Conservation (phyloP, 768 basidiomycete species). For the Termitomyces sp. region DNA sequence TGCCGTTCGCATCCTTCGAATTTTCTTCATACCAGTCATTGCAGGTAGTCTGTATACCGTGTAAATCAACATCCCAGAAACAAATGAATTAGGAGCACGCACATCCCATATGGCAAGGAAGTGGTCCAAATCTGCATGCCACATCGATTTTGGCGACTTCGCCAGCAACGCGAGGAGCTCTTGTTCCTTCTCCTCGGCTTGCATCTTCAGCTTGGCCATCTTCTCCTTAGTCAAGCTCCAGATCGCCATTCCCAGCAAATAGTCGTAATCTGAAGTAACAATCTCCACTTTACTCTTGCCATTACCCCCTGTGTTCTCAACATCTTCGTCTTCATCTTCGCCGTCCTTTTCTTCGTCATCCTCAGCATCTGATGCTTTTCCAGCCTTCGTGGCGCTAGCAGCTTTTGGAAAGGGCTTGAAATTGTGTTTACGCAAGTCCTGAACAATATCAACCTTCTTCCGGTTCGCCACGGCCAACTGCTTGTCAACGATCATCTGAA, state of each 20-base stretch:
- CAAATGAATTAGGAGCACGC: constrained; percentile 21
- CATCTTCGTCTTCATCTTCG: constrained; percentile 32
- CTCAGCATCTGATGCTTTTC: constrained; percentile 56
- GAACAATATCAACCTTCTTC: constrained; percentile 82
- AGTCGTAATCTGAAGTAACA: constrained; percentile 74
- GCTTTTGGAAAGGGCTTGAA: constrained; percentile 93
- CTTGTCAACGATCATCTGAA: constrained; percentile 91
- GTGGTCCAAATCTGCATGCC: constrained; percentile 83
- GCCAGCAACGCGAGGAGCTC: constrained; percentile 78
- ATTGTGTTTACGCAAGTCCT: constrained; percentile 73
- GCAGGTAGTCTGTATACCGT: constrained; percentile 31
- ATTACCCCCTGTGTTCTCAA: constrained; percentile 19
- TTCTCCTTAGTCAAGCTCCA: constrained; percentile 94
- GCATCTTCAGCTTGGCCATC: constrained; percentile 81
- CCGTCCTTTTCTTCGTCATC: constrained; percentile 50
- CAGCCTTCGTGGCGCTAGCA: constrained; percentile 57
- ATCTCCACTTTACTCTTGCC: constrained; percentile 21
- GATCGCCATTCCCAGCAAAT: constrained; percentile 92
- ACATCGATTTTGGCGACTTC: constrained; percentile 75
- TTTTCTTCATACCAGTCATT: constrained; percentile 41
- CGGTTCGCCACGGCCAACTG: constrained; percentile 80
- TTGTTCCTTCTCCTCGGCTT: constrained; percentile 75
- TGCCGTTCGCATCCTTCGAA: constrained; percentile 38
- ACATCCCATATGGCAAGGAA: constrained; percentile 88
- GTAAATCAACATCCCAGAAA: neutral